A percentile compares a stretch with the other conserved stretches of the same genome.
phyloP scores from a whole-genome alignment of 768 basidiomycete genomes.

The Imleria badia region DNA sequence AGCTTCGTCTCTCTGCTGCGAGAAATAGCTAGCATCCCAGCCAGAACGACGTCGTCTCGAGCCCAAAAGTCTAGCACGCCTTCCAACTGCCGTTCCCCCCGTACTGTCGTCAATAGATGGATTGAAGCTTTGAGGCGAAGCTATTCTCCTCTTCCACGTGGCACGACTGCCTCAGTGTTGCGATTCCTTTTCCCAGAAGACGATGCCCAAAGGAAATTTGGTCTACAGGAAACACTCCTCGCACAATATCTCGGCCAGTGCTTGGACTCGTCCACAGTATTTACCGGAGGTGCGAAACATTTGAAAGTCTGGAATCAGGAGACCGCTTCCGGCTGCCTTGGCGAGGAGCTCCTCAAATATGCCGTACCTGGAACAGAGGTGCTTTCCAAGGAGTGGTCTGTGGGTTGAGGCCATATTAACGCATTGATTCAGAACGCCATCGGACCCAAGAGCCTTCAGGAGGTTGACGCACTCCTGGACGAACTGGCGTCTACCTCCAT shows the following conservation, averaged over 20 bases:
- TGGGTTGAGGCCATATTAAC: conserved; percentile 4
- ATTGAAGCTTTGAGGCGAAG: conserved; percentile 38
- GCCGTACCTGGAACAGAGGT: conserved; percentile 37
- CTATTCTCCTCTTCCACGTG: conserved; percentile 48
- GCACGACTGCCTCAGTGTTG: conserved; percentile 62
- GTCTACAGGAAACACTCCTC: conserved; percentile 67
- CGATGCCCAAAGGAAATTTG: conserved; percentile 67
- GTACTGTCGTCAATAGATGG: conserved; percentile 47
- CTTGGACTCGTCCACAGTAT: conserved; percentile 40
- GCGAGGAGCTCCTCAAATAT: conserved; percentile 56
- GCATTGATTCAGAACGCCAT: conserved; percentile 11
- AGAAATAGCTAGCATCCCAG: conserved; percentile 39
- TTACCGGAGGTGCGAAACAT: conserved; percentile 22
- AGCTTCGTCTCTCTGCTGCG: conserved; percentile 53
- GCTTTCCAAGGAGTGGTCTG: conserved; percentile 1
- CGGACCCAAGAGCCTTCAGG: conserved; percentile 37
- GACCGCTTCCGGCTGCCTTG: conserved; percentile 64
- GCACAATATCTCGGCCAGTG: conserved; percentile 49
- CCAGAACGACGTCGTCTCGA: conserved; percentile 19
- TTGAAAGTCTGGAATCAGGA: conserved; percentile 42
- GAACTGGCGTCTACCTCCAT: conserved; percentile 68
- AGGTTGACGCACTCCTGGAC: conserved; percentile 68
- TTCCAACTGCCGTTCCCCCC: conserved; percentile 32
- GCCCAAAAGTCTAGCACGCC: not conserved
- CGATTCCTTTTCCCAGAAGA: conserved; percentile 85